Base-by-base conservation (phyloP, 1,284 basidiomycete genomes). In the Phylloboletellus chloephorus region DNA sequence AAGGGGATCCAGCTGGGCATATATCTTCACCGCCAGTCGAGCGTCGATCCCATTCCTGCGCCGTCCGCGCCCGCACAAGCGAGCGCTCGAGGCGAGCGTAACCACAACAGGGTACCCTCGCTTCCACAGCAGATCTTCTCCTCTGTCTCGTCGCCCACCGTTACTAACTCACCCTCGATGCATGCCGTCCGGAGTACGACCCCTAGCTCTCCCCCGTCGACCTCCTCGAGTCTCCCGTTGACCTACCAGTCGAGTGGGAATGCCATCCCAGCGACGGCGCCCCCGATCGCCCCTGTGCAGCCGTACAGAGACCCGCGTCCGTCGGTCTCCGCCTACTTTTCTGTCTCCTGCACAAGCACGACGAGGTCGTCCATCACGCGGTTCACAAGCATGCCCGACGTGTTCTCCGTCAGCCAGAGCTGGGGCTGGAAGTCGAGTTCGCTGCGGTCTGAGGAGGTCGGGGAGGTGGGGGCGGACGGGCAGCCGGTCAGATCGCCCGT, bases 11-110 rank as follows among this genome's bases (percentile, higher is more conserved):
- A 96, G 59, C 72, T 96, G 0, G 92, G 93, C 2, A 80, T 96
- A 36, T 97, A 96, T 55, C 72, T 97, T 3, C 90, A 94, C 57
- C 74, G 92, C 8, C 90, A 94, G 62, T 85, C 80, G 23, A 78
- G 69, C 44, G 73, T 84, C 30, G 88, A 87, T 48, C 72, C 76
- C 5, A 74, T 88, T 28, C 67, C 85, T 54, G 57, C 67, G 17
- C 51, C 55, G 21, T 51, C 58, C 36, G 35, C 56, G 32, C 50
- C 55, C 1, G 45, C 43, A n/a, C 46, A 47, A 17, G 31, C 39
- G 1, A 13, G 23, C 11, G n/a, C 16, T 21, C 44, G 54, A 22
- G 34, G 28, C 12, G 57, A 54, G 33, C 56, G 48, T 31, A 41
- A 7, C n/a, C 57, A 56, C 36, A 56, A 47, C 34, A 56, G 60